Conservation (phyloP, 495 filamentous ascomycete species). For the Xylaria sp. region DNA sequence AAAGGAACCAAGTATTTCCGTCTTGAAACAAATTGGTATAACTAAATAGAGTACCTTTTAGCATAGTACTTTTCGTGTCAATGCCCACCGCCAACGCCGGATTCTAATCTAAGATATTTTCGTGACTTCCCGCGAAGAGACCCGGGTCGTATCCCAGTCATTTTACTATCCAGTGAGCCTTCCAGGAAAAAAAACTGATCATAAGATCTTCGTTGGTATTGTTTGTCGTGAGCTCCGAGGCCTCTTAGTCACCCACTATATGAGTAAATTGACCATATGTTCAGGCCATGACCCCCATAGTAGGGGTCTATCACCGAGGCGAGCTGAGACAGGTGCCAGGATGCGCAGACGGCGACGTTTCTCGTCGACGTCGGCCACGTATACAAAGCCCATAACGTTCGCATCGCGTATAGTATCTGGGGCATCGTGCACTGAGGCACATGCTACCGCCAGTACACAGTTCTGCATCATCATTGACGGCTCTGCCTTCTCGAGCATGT, state of each 20-base stretch:
- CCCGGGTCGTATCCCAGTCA: no score
- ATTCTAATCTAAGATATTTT: constrained; percentile 8
- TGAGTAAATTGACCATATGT: constrained; percentile 56
- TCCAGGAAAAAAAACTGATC: not conserved
- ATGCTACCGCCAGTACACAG: constrained; percentile 81
- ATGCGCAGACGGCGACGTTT: constrained; percentile 82
- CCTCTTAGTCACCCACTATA: not conserved
- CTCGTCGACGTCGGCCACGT: constrained; percentile 87
- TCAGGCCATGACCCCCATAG: constrained; percentile 67
- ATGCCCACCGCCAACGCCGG: constrained; percentile 11
- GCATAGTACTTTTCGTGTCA: not conserved
- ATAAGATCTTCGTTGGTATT: not conserved
- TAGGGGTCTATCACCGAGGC: constrained; percentile 77
- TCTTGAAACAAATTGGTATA: not conserved
- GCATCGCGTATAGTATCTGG: constrained; percentile 79
- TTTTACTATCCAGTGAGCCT: not conserved
- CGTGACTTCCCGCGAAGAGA: not conserved
- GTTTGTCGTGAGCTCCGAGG: not conserved
- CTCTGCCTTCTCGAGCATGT: constrained; percentile 64
- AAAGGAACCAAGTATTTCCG: not conserved
- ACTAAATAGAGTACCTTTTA: not conserved
- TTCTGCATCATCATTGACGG: constrained; percentile 67
- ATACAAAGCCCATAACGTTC: constrained; percentile 90
- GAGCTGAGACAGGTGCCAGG: constrained; percentile 79
- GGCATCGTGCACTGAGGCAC: constrained; percentile 68